Conservation (phyloP, 768 basidiomycete species). For the Nidularia pulvinata region DNA sequence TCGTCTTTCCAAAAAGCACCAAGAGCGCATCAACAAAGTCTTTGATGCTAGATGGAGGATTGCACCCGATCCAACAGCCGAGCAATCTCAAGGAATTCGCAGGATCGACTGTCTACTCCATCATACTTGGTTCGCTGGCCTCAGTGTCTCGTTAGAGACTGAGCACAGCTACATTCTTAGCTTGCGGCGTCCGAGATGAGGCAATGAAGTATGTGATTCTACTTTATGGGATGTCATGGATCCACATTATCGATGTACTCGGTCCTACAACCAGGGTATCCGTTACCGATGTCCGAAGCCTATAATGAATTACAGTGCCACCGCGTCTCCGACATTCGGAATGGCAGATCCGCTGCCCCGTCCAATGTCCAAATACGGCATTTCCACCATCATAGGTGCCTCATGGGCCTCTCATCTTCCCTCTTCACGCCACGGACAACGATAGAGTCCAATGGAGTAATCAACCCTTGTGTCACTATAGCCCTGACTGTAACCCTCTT, state of each 20-base stretch:
- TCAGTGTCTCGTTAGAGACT: conserved; percentile 34
- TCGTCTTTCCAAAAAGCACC: conserved; percentile 35
- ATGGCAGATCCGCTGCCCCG: no score
- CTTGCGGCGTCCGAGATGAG: conserved; percentile 27
- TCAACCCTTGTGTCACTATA: conserved; percentile 8
- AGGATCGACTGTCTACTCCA: conserved; percentile 48
- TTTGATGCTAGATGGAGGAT: conserved; percentile 46
- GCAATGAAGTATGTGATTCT: background rate
- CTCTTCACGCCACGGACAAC: conserved; percentile 23
- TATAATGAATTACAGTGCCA: no score
- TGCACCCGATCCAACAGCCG: conserved; percentile 28
- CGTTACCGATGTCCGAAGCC: no score
- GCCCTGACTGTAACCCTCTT: conserved; percentile 14
- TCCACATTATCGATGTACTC: no score
- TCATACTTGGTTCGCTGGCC: conserved; percentile 51
- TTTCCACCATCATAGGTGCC: no score
- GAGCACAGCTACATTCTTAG: conserved; percentile 46
- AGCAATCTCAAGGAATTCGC: conserved; percentile 38
- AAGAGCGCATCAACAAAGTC: conserved; percentile 31
- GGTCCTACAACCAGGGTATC: no score
- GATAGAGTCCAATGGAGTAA: conserved; percentile 27
- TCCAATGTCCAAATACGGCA: no score
- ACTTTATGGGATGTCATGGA: no score
- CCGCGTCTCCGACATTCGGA: no score
- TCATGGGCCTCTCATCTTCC: conserved; percentile 5